Percentiles rank a stretch among this genome's conserved stretches.
phyloP scores from a whole-genome alignment of 1,284 basidiomycete genomes.

The Pseudozyma flocculosa region DNA sequence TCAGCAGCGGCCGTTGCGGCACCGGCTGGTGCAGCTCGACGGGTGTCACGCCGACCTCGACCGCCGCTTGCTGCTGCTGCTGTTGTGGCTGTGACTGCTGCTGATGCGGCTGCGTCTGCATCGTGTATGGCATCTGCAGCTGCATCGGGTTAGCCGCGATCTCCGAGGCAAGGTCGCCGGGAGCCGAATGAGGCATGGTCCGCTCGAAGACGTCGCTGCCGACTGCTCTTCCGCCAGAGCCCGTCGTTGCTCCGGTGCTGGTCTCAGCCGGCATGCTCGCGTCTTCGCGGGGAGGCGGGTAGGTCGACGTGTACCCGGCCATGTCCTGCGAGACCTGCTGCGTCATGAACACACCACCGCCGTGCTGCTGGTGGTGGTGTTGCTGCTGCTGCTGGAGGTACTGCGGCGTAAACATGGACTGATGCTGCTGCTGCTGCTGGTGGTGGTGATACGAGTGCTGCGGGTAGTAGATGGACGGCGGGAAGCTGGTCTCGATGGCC shows the following conservation, averaged over 20 bases:
- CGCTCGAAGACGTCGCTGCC: neutral
- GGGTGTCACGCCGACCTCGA: conserved; percentile 1
- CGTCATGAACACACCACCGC: neutral
- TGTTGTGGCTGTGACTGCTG: conserved; percentile 1
- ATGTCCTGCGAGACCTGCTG: conserved; percentile 9
- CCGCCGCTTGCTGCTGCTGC: conserved; percentile 6
- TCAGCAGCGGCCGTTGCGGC: neutral
- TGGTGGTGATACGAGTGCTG: conserved; percentile 9
- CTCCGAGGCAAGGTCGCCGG: conserved; percentile 16
- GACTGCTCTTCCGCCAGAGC: too few species aligned
- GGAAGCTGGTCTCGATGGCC: conserved; percentile 24
- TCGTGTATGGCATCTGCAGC: conserved; percentile 21
- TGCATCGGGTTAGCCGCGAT: conserved; percentile 38
- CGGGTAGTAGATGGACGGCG: conserved; percentile 18
- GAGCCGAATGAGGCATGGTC: neutral
- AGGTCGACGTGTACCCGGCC: conserved; percentile 32
- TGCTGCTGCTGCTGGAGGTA: conserved; percentile 15
- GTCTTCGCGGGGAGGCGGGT: conserved; percentile 14
- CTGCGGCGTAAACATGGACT: conserved; percentile 18
- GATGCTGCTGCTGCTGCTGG: conserved; percentile 6
- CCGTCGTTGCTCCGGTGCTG: too few species aligned
- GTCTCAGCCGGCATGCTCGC: too few species aligned
- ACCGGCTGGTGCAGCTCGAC: conserved; percentile 21
- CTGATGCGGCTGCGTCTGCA: neutral
- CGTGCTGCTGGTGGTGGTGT: conserved; percentile 11